Conservation (phyloP, 371 early-diverging fungal species). For the Circinella umbellata region DNA sequence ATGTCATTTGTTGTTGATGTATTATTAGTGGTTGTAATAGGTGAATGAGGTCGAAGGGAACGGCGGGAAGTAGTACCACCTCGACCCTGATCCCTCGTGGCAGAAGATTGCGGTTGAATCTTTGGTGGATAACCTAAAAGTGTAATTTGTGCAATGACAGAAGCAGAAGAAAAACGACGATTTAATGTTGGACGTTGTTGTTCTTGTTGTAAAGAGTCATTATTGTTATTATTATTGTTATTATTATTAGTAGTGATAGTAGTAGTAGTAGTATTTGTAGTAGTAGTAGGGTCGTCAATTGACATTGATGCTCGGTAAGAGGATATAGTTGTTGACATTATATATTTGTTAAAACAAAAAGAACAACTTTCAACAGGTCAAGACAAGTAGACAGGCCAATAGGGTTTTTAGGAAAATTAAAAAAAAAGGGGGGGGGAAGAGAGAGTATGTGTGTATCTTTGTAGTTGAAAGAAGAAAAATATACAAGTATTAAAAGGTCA, state of each 20-base stretch:
- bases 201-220: constrained; percentile 7
- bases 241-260: too few relatives aligned
- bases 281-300: not conserved
- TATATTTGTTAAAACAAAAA: not conserved
- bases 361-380: too few relatives aligned
- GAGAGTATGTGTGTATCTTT: not conserved
- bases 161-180: constrained; percentile 19
- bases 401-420: constrained; percentile 3
- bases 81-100: constrained; percentile 39
- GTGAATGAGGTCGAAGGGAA: constrained; percentile 24
- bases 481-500: too few relatives aligned
- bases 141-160: constrained; percentile 26
- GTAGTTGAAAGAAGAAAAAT: too few relatives aligned
- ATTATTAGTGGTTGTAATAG: constrained; percentile 11
- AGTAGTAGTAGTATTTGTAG: not conserved
- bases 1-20: not conserved
- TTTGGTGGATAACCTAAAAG: constrained; percentile 32
- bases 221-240: not conserved
- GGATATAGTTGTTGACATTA: constrained; percentile 4
- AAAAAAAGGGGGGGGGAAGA: constrained; percentile 16
- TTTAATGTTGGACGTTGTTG: constrained; percentile 5
- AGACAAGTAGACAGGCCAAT: not conserved
- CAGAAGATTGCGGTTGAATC: constrained; percentile 51
- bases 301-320: constrained; percentile 7
- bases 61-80: constrained; percentile 13